Conservation (phyloP, 2,329 filamentous ascomycete genomes). For the Metarhizium robertsii region DNA sequence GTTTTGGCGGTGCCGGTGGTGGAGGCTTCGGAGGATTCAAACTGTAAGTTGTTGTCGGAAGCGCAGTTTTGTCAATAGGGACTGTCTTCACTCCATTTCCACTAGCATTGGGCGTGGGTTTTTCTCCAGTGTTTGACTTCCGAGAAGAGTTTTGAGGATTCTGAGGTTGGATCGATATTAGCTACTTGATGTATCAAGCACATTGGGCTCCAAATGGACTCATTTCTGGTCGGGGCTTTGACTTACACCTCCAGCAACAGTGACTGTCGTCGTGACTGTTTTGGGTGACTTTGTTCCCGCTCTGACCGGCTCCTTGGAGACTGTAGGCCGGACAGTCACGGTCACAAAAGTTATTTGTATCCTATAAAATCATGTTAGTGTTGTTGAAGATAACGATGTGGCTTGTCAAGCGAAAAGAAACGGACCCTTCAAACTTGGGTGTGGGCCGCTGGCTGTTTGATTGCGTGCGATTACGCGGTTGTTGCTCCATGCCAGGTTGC, state of each 20-base stretch:
- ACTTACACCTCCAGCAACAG: slow-evolving; percentile 2
- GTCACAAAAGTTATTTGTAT: neutral
- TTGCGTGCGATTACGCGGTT: neutral
- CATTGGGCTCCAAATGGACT: neutral
- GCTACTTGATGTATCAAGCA: neutral
- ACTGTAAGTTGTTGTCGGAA: too few relatives aligned
- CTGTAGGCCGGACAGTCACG: neutral
- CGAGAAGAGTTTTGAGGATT: neutral
- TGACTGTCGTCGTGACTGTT: slow-evolving; percentile 6
- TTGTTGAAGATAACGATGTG: neutral
- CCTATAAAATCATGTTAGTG: neutral
- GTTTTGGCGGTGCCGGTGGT: too few relatives aligned
- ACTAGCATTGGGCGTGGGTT: slow-evolving; percentile 8
- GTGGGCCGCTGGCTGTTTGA: neutral
- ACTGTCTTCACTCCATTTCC: slow-evolving; percentile 20
- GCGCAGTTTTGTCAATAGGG: slow-evolving; percentile 15
- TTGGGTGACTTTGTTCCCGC: slow-evolving; percentile 8
- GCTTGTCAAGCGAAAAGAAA: neutral
- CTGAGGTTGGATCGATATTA: neutral
- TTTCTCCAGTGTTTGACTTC: neutral
- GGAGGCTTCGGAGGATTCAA: too few relatives aligned
- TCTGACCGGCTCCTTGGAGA: slow-evolving; percentile 4
- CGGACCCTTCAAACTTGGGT: neutral
- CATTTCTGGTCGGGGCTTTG: neutral
- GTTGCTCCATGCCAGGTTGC: neutral